Conservation (phyloP, 257 asterid genomes). For the Forsythia viridissima region DNA sequence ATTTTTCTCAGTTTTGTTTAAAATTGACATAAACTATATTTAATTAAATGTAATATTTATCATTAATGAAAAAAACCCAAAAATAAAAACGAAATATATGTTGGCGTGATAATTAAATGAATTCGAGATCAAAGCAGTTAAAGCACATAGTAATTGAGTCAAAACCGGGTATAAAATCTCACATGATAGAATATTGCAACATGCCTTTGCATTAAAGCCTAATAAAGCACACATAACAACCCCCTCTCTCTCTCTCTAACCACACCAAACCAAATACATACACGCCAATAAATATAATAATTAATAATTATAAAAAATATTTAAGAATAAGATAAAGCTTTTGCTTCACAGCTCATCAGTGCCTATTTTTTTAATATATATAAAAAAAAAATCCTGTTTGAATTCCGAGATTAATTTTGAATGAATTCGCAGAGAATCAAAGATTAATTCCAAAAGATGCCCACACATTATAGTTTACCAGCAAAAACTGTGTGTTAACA, state of each 20-base stretch:
- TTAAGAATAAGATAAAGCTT: neutral
- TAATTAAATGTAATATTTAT: too few relatives aligned
- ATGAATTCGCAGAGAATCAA: neutral
- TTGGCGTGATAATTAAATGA: neutral
- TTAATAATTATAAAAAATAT: too few relatives aligned
- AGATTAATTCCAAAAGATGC: slow-evolving; percentile 13
- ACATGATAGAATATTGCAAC: neutral
- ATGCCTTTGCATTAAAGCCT: neutral
- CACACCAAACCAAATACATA: neutral
- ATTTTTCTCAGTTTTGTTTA: too few relatives aligned
- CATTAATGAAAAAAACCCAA: too few relatives aligned
- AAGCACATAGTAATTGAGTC: too few relatives aligned
- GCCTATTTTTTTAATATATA: neutral
- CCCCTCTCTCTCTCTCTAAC: too few relatives aligned
- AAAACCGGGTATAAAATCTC: too few relatives aligned
- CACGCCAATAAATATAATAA: neutral
- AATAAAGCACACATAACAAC: neutral
- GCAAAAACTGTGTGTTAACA: neutral
- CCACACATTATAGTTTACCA: neutral
- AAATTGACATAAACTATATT: too few relatives aligned
- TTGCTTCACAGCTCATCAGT: slow-evolving; percentile 35
- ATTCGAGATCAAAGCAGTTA: neutral
- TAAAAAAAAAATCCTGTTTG: neutral
- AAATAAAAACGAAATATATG: too few relatives aligned
- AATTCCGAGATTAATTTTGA: neutral